phyloP scores from a whole-genome alignment of 352 stramenopile genomes.

The Pythium plurisporium region DNA sequence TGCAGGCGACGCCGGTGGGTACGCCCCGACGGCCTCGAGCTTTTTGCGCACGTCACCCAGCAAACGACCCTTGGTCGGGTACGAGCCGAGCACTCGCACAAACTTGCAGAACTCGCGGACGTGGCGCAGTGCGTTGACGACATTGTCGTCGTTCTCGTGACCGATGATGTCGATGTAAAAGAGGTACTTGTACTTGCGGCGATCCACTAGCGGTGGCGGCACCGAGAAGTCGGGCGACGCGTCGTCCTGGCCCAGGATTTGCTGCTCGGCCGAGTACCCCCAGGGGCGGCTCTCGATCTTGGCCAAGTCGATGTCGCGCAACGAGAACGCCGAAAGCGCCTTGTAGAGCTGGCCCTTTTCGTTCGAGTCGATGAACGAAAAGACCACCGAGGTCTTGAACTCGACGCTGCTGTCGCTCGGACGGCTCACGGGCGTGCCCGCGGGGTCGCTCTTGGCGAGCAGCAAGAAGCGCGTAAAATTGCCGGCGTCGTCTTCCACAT shows the following conservation, averaged over 20 bases:
- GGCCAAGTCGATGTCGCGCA: slow-evolving; percentile 56
- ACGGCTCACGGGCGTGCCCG: slow-evolving; percentile 17
- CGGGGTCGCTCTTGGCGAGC: slow-evolving; percentile 61
- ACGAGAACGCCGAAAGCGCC: slow-evolving; percentile 54
- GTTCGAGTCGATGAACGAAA: slow-evolving; percentile 65
- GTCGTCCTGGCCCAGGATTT: slow-evolving; percentile 28
- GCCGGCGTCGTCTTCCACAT: slow-evolving; percentile 84
- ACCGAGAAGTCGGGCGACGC: slow-evolving; percentile 33
- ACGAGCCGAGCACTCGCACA: slow-evolving; percentile 82
- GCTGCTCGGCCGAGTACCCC: slow-evolving; percentile 52
- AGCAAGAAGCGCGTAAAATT: slow-evolving; percentile 96
- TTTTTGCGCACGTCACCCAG: slow-evolving; percentile 49
- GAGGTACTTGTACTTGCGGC: slow-evolving; percentile 71
- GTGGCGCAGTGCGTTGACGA: slow-evolving; percentile 72
- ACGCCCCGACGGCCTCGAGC: slow-evolving; percentile 45
- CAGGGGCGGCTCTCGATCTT: slow-evolving; percentile 76
- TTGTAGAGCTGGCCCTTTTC: slow-evolving; percentile 59
- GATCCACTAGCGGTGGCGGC: slow-evolving; percentile 20
- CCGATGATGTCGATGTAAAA: slow-evolving; percentile 75
- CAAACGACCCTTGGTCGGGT: slow-evolving; percentile 67
- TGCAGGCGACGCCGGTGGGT: slow-evolving; percentile 2
- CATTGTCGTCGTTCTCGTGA: slow-evolving; percentile 54
- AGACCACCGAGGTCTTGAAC: slow-evolving; percentile 74
- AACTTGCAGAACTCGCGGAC: slow-evolving; percentile 82
- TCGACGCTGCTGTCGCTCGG: slow-evolving; percentile 27